phyloP scores from a whole-genome alignment of 2,329 filamentous ascomycete genomes.

The Colletotrichum plurivorum region DNA sequence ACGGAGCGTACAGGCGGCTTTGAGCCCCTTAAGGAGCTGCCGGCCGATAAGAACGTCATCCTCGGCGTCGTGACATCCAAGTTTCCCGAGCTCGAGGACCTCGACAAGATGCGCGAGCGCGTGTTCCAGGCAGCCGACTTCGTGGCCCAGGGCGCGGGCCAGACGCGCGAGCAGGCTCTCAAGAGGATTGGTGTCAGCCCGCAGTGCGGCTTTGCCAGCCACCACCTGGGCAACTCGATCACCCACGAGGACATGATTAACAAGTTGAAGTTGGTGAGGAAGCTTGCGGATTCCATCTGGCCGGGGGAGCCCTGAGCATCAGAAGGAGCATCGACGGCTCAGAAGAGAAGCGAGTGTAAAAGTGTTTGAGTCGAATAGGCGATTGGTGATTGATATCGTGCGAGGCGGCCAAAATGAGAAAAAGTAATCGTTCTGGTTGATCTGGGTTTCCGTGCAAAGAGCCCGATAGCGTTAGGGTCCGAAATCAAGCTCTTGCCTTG shows the following conservation, averaged over 20 bases:
- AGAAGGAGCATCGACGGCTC: neutral
- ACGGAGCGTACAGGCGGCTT: conserved; percentile 72
- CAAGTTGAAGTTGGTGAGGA: conserved; percentile 36
- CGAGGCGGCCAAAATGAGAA: too few species aligned
- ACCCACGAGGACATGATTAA: conserved; percentile 35
- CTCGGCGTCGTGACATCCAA: conserved; percentile 74
- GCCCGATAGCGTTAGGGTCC: too few species aligned
- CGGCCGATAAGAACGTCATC: conserved; percentile 72
- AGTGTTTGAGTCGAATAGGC: too few species aligned
- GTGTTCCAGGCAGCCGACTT: conserved; percentile 73
- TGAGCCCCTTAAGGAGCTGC: conserved; percentile 72
- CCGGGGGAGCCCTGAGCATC: conserved; percentile 33
- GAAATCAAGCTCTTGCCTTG: too few species aligned
- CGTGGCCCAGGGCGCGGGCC: conserved; percentile 74
- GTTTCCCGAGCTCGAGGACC: conserved; percentile 69
- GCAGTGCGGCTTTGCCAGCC: conserved; percentile 78
- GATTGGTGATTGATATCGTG: too few species aligned
- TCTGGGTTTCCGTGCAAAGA: too few species aligned
- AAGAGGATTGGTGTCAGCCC: conserved; percentile 77
- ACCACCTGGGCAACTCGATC: conserved; percentile 37
- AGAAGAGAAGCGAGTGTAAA: neutral
- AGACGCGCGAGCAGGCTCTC: conserved; percentile 74
- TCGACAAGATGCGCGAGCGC: conserved; percentile 66
- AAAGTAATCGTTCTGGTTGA: too few species aligned
- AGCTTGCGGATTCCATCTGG: conserved; percentile 36